A percentile compares a stretch with the other conserved stretches of the same genome.
Conservation (phyloP, 2,329 filamentous ascomycete genomes). For the Proliferodiscus dingleyae region DNA sequence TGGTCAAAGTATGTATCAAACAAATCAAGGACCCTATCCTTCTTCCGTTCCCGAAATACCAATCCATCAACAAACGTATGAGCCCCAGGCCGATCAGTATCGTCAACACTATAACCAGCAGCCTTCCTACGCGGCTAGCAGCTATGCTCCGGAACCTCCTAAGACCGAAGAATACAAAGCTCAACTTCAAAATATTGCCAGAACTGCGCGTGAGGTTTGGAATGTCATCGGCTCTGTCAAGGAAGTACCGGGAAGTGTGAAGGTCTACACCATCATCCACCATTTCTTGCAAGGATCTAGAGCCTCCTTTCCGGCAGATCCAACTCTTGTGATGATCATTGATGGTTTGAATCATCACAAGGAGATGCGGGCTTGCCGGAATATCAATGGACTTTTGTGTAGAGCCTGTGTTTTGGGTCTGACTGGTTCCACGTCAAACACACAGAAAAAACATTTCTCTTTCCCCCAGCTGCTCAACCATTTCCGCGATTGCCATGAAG, state of each 20-base stretch:
- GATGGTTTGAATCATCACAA: constrained; percentile 53
- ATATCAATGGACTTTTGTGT: constrained; percentile 50
- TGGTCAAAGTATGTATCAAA: constrained; percentile 18
- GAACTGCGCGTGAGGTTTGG: constrained; percentile 58
- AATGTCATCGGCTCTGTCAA: constrained; percentile 53
- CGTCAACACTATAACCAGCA: constrained; percentile 17
- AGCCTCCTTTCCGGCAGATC: constrained; percentile 50
- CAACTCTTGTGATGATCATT: constrained; percentile 53
- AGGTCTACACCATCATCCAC: constrained; percentile 59
- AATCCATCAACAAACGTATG: constrained; percentile 18
- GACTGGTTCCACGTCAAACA: constrained; percentile 18
- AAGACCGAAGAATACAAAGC: constrained; percentile 40
- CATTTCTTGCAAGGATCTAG: constrained; percentile 56
- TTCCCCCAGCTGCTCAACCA: constrained; percentile 56
- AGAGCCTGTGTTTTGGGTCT: constrained; percentile 44
- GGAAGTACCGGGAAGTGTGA: constrained; percentile 56
- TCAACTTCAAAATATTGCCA: constrained; percentile 49
- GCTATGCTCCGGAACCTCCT: constrained; percentile 24
- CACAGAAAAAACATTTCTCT: constrained; percentile 43
- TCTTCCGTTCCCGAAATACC: constrained; percentile 13
- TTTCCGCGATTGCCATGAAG: constrained; percentile 41
- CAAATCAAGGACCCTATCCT: constrained; percentile 20
- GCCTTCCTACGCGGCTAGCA: constrained; percentile 26
- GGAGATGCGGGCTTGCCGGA: constrained; percentile 52
- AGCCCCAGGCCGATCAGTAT: constrained; percentile 19